Evolutionary conservation across 495 filamentous ascomycete genomes (phyloP).

Genomic region (Chaetomium fimeti): DNA sequence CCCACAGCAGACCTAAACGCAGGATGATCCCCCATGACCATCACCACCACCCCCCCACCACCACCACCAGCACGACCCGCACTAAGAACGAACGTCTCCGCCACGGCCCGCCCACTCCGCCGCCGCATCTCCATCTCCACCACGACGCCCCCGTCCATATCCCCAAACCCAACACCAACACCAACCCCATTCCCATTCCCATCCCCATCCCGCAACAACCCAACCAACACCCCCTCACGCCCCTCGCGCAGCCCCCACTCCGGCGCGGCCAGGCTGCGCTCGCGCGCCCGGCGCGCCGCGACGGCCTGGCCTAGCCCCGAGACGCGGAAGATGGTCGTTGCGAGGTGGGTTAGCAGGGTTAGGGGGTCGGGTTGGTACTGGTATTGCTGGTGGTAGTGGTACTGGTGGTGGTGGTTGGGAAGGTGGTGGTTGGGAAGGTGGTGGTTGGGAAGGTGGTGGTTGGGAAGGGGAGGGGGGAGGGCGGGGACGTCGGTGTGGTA

Average conservation of each 20-base stretch:
- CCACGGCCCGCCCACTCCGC: slow-evolving; percentile 71
- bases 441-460: slow-evolving; percentile 50
- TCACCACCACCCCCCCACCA: slow-evolving; percentile 62
- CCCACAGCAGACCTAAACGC: slow-evolving; percentile 47
- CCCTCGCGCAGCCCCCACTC: slow-evolving; percentile 73
- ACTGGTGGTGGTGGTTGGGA: slow-evolving; percentile 52
- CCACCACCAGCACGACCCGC: neutral
- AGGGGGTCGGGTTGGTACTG: slow-evolving; percentile 69
- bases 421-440: slow-evolving; percentile 57
- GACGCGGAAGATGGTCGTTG: slow-evolving; percentile 50
- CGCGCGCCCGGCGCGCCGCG: slow-evolving; percentile 62
- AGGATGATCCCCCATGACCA: slow-evolving; percentile 76
- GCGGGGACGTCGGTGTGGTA: too few species aligned
- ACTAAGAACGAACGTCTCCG: slow-evolving; percentile 72
- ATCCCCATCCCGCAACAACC: slow-evolving; percentile 43
- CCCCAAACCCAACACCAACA: neutral
- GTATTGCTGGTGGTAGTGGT: slow-evolving; percentile 59
- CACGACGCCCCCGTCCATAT: slow-evolving; percentile 51
- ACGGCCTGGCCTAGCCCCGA: slow-evolving; percentile 66
- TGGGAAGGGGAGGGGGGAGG: slow-evolving; percentile 45
- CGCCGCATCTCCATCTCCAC: slow-evolving; percentile 83
- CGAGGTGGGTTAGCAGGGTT: slow-evolving; percentile 54
- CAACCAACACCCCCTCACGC: slow-evolving; percentile 69
- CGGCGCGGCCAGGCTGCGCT: slow-evolving; percentile 68
- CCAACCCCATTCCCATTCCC: slow-evolving; percentile 12